Evolutionary conservation across 2,329 filamentous ascomycete genomes (phyloP).

Genomic region (Pseudodiploospora longispora): DNA sequence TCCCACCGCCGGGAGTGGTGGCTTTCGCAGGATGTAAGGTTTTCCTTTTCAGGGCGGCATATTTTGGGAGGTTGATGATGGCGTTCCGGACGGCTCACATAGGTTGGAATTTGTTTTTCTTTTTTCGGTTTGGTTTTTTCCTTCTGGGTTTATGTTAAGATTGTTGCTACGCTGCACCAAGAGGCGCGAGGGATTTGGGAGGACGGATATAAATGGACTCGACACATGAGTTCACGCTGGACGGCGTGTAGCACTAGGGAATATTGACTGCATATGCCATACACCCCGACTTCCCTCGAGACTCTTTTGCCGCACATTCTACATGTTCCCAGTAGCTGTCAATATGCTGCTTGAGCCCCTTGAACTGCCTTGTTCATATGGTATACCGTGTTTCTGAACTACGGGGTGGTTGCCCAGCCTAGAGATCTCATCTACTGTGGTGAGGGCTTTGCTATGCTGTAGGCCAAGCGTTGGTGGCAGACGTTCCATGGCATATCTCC

Average conservation of each 20-base stretch:
- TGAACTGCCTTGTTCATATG: too few species aligned
- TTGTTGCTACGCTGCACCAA: conserved; percentile 7
- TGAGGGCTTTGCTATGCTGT: too few species aligned
- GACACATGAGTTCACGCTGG: neutral
- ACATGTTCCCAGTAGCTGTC: too few species aligned
- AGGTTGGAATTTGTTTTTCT: conserved; percentile 12
- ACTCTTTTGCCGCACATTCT: too few species aligned
- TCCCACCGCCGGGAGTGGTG: conserved; percentile 14
- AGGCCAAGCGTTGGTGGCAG: too few species aligned
- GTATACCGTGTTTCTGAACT: too few species aligned
- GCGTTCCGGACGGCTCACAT: conserved; percentile 13
- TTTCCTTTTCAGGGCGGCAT: conserved; percentile 5
- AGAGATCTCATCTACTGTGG: too few species aligned
- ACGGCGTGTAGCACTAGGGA: neutral
- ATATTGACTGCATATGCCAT: neutral
- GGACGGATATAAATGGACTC: conserved; percentile 3
- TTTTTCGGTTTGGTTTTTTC: conserved; percentile 8
- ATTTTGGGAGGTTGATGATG: conserved; percentile 12
- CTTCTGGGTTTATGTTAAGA: conserved; percentile 9
- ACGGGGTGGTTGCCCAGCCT: too few species aligned
- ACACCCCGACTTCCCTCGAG: too few species aligned
- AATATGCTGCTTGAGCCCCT: too few species aligned
- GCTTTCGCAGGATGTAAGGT: conserved; percentile 6
- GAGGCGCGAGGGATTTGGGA: conserved; percentile 4
- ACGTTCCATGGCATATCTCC: too few species aligned